Evolutionary conservation across 2,329 filamentous ascomycete species (phyloP), one percentile per base, ranked within the genome.

Genomic region (Magnaporthales sp.): DNA sequence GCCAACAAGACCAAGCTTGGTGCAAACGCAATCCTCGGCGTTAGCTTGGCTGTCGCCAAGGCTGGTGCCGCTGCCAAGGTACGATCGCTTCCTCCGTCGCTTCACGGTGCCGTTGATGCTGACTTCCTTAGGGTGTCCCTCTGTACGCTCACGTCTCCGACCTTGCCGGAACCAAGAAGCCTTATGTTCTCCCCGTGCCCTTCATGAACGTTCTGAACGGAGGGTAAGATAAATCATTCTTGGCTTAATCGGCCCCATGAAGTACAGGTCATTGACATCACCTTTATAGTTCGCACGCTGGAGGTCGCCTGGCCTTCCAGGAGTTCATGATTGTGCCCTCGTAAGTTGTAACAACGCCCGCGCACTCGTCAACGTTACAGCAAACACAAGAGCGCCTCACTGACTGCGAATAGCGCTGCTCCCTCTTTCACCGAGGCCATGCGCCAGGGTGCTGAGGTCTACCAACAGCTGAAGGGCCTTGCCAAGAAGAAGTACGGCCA

Each of bases 401-500:
- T 38, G 8, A 29, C 13, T 24, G 58, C 27, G 19, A 46, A 60
- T 69, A 92, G 90, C 73, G 85, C 88, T 70, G 95, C 95, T 72
- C 90, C 93, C 69, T 89, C 91, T 70, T 99, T 99, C 89, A 88
- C 89, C 74, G 95, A 99, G 86, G 95, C 90, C 78, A 89, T 99
- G 83, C 93, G 94, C 80, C 92, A 96, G 83, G 95, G 95, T 80
- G 83, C 94, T 75, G 95, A 99, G 84, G 93, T 97, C 75, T 99
- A 99, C 90, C 94, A 98, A 83, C 91, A 91, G 83, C 91, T 99
- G 76, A 99, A 99, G 91, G 76, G 86, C 75, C 88, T 98, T 70
- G 93, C 95, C 80, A 98, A 98, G 91, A 95, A 97, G 91, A 95
- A 92, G 87, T 99, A 99, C 80, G 95, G 95, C 78, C 94, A 97